Evolutionary conservation across 108 stramenopile species (phyloP), one percentile per base, ranked within the genome.

Genomic region (Mediolabrus comicus): DNA sequence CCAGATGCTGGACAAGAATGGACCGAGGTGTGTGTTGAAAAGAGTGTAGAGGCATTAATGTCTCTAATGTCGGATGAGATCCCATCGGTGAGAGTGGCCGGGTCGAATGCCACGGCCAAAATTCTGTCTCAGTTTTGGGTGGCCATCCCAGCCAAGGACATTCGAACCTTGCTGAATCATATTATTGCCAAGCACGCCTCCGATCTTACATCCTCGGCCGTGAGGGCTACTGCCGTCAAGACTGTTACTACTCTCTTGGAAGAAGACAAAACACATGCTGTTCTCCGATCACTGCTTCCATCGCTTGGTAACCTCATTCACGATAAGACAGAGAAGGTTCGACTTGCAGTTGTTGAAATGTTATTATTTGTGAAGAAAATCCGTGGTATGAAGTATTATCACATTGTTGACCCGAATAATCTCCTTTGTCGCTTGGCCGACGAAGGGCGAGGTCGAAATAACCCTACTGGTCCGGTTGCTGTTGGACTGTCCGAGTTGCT

Each of bases 361-460:
- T 87, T 99, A n/a, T 62, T 80, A 17, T 62, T 70, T 25, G 84
- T 98, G 30, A 97, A 98, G 69, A 67, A 75, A 46, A 68, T 91
- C 0, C 73, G 79, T 4, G 86, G 85, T 1, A 91, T 99, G 62
- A 89, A 90, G 38, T 98, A 95, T 66, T 97, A 94, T 78, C 95
- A 99, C 58, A 89, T 98, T 4, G 97, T 97, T 6, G 87, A 91
- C 3, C 92, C 91, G 16, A 83, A 90, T 28, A 89, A 97, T 77
- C 69, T 98, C 14, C 66, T 89, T 31, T 87, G 86, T 7, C 81
- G 97, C 3, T 79, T 98, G 29, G 95, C 85, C 0, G 84, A 80
- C 10, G 94, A 89, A 67, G 83, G 66, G 2, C 57, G 65, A 13
- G 46, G 78, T 26, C 67, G 70, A 12, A 60, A 77, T 12, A 82